These are phyloP conservation scores for Aspergillus ellipticus DNA, from an alignment of 495 filamentous ascomycete genomes.

Conservation along the genomic window DNA sequence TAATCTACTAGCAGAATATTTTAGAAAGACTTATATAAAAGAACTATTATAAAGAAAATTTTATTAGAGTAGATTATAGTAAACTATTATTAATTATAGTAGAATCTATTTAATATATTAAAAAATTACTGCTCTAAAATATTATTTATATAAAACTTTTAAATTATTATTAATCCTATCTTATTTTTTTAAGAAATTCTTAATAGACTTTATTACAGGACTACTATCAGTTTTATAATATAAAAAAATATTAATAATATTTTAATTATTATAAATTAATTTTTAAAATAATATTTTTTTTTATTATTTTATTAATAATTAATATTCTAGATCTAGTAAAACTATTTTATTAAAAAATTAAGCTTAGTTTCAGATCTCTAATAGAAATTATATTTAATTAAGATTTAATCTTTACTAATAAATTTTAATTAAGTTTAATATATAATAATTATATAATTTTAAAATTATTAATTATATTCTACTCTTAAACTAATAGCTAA, in stretches of 20 bases:
- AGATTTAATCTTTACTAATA: not conserved
- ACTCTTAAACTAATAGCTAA: not conserved
- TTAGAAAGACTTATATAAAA: not conserved
- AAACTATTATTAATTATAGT: not conserved
- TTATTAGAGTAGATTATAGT: not conserved
- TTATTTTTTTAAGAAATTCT: not conserved
- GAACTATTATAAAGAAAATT: not conserved
- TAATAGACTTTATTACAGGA: not conserved
- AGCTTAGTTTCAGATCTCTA: not conserved
- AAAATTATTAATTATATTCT: not conserved
- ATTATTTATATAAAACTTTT: not conserved
- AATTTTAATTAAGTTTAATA: not conserved
- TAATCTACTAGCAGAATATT: not conserved
- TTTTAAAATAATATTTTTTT: not conserved
- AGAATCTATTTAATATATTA: not conserved
- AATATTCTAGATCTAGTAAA: not conserved
- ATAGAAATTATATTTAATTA: not conserved
- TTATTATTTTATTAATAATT: not conserved
- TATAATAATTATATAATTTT: not conserved
- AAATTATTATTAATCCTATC: not conserved
- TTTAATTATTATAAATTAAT: not conserved
- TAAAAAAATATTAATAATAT: not conserved
- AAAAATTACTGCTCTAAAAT: not conserved
- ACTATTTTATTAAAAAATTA: not conserved
- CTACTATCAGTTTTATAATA: not conserved